Conservation (phyloP, 371 early-diverging fungal genomes). For the Mucor mucedo region DNA sequence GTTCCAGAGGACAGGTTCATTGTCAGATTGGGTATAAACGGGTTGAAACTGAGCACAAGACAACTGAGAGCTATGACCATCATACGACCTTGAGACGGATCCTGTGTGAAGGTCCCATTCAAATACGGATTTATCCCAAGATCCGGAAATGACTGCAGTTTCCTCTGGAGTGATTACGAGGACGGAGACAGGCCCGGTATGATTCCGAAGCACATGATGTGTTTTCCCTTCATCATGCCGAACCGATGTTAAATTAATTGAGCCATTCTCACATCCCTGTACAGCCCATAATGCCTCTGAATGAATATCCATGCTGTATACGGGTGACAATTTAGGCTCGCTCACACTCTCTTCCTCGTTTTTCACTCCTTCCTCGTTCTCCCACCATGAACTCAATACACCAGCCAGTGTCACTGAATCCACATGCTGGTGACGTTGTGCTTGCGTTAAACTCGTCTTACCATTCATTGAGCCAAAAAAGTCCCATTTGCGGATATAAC, state of each 20-base stretch:
- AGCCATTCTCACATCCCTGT: constrained; percentile 84
- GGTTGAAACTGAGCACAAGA: constrained; percentile 80
- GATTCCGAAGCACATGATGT: constrained; percentile 77
- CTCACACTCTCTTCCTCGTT: neutral
- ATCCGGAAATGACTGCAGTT: constrained; percentile 81
- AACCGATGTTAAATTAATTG: constrained; percentile 85
- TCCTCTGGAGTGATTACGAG: constrained; percentile 80
- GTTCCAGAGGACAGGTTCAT: constrained; percentile 25
- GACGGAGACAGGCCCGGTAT: constrained; percentile 85
- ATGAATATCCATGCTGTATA: constrained; percentile 89
- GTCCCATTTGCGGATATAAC: constrained; percentile 92
- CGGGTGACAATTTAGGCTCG: constrained; percentile 81
- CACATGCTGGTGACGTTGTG: constrained; percentile 83
- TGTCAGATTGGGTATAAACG: constrained; percentile 28
- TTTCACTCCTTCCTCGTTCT: constrained; percentile 75
- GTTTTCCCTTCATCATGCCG: constrained; percentile 94
- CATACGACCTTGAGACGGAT: constrained; percentile 65
- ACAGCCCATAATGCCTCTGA: constrained; percentile 89
- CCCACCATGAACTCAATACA: constrained; percentile 89
- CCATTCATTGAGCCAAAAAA: constrained; percentile 89
- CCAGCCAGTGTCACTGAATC: constrained; percentile 90
- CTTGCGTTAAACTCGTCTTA: constrained; percentile 78
- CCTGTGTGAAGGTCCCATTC: constrained; percentile 95
- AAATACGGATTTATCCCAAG: constrained; percentile 88
- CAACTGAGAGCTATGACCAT: constrained; percentile 82